Conservation (phyloP, 1,284 basidiomycete species). For the Psilocybe mexicana region DNA sequence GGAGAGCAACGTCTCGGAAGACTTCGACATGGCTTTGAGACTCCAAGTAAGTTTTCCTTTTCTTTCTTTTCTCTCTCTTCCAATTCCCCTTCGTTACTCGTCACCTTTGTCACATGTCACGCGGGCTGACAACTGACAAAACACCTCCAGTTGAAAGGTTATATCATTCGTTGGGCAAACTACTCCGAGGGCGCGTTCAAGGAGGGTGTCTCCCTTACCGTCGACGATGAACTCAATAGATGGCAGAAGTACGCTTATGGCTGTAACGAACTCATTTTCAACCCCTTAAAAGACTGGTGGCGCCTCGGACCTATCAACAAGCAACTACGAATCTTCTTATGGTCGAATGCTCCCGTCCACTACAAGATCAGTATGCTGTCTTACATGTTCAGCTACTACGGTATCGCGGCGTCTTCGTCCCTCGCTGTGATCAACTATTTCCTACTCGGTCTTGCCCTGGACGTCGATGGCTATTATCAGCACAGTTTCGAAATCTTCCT, state of each 20-base stretch:
- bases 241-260: conserved; percentile 90
- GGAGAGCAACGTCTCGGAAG: conserved; percentile 82
- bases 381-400: conserved; percentile 64
- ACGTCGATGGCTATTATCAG: conserved; percentile 70
- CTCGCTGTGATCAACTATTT: conserved; percentile 74
- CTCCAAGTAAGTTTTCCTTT: conserved; percentile 37
- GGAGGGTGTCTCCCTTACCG: conserved; percentile 85
- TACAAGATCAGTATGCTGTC: conserved; percentile 81
- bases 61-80: too few relatives aligned
- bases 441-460: conserved; percentile 65
- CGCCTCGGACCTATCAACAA: conserved; percentile 73
- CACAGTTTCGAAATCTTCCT: conserved; percentile 78
- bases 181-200: conserved; percentile 82
- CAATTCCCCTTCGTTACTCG: too few relatives aligned
- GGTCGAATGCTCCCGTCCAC: conserved; percentile 75
- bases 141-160: conserved; percentile 53
- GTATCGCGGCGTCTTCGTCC: conserved; percentile 53
- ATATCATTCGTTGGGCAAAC: conserved; percentile 81
- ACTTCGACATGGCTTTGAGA: conserved; percentile 75
- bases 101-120: too few relatives aligned
- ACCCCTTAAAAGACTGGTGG: conserved; percentile 75
- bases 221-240: conserved; percentile 78
- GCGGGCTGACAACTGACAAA: background rate
- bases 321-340: conserved; percentile 76
- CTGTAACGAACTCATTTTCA: conserved; percentile 76